A percentile compares a stretch with the other conserved stretches of the same genome.
phyloP scores from a whole-genome alignment of 257 asterid genomes.

The Capsicum baccatum region DNA sequence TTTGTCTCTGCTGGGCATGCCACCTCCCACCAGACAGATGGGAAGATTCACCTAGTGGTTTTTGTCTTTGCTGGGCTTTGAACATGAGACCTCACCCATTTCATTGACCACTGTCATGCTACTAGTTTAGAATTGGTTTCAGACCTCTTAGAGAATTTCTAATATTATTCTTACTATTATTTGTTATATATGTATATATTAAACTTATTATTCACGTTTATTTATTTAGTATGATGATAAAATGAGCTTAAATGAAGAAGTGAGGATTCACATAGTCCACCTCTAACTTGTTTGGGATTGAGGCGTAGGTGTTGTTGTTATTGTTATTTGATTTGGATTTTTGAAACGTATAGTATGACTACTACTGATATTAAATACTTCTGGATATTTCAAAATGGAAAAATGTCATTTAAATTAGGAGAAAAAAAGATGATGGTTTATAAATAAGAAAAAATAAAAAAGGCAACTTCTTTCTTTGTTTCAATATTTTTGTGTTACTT shows the following conservation, averaged over 20 bases:
- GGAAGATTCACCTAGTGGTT: too few species aligned
- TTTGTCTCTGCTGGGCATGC: too few species aligned
- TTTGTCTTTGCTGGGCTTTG: too few species aligned
- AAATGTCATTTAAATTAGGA: neutral
- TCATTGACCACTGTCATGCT: neutral
- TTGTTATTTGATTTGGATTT: constrained; percentile 4
- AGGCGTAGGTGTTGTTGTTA: neutral
- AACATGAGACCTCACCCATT: too few species aligned
- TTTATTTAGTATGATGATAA: neutral
- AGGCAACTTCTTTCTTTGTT: neutral
- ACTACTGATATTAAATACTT: neutral
- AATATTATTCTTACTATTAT: neutral
- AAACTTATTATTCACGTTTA: neutral
- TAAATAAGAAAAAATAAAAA: neutral
- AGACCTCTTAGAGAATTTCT: neutral
- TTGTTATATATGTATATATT: neutral
- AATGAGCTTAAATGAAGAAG: neutral
- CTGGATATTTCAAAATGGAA: neutral
- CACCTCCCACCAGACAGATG: too few species aligned
- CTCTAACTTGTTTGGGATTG: neutral
- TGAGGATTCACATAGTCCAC: neutral
- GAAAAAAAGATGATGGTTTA: neutral
- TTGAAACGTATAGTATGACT: neutral
- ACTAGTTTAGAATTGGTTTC: neutral
- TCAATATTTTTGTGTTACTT: neutral